Base-by-base conservation (phyloP, 2,329 filamentous ascomycete genomes). In the Salinomyces thailandicus region DNA sequence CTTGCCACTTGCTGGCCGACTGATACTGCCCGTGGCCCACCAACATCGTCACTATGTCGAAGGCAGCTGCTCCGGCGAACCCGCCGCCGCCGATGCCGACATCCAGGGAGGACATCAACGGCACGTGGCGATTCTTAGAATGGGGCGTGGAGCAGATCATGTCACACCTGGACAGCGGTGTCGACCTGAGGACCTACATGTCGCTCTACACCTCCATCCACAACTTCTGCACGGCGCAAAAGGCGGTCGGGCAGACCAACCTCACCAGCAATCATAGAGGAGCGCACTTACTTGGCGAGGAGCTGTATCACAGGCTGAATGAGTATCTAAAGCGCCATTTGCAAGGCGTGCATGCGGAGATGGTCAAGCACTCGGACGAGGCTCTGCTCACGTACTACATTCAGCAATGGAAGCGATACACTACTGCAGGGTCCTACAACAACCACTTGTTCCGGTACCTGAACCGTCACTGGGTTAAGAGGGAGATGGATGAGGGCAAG, bases 151-250 rank as follows among this genome's bases (percentile, higher is more conserved):
- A 85, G 47, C 84, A 81, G 59, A 93, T 98, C 56, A 96, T 98
- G 89, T 76, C 77, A 50, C 83, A 93, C 55, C 72, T 96, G 18
- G 83, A 89, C 54, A 81, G 85, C 48, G 91, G 91, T 43, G 83
- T 98, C 64, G 87, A 95, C 55, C 86, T 96, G 79, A 77, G 81
- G 52, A 89, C 85, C 71, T 96, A 96, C 64, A 95, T 96, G 89
- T 85, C 84, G 38, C 78, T 95, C 42, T 96, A 96, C 65, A 95
- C 89, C 36, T 86, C 87, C 43, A 91, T 98, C 33, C 91, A 98
- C 67, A 95, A 98, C 67, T 98, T 98, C 63, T 98, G 91, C 62
- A 98, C 91, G 38, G 94, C 91, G 16, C 91, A 96, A 62, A 96
- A 96, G 61, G 85, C 85, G 1, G 78, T 87, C 30, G 73, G 75